These are phyloP conservation scores for Zygoascus sp. DNA, from an alignment of 1,139 yeast species.

Conservation along the genomic window DNA sequence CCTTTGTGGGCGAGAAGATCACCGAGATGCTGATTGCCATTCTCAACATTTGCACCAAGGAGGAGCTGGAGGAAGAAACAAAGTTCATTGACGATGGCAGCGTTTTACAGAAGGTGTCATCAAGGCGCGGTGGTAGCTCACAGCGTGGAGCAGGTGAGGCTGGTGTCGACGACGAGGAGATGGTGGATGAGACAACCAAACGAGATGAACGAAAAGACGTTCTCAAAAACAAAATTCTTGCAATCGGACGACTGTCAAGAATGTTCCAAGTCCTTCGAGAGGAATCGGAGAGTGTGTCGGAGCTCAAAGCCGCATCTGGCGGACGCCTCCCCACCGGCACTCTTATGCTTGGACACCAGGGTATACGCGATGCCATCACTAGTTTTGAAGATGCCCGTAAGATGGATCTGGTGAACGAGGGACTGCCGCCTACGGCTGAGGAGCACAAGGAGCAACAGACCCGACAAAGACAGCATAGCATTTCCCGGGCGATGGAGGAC, in stretches of 20 bases:
- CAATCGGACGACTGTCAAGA: slow-evolving; percentile 90
- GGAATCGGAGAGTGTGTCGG: slow-evolving; percentile 84
- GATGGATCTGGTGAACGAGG: slow-evolving; percentile 82
- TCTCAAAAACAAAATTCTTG: slow-evolving; percentile 81
- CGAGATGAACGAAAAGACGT: slow-evolving; percentile 50
- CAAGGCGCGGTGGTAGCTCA: too few species aligned
- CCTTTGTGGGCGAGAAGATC: slow-evolving; percentile 90
- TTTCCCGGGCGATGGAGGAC: slow-evolving; percentile 45
- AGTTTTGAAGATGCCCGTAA: slow-evolving; percentile 80
- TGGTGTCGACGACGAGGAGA: slow-evolving; percentile 3
- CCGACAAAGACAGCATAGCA: slow-evolving; percentile 40
- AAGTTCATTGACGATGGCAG: slow-evolving; percentile 22
- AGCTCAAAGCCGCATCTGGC: slow-evolving; percentile 64
- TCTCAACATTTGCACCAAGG: slow-evolving; percentile 90
- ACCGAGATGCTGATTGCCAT: slow-evolving; percentile 91
- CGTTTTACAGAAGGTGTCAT: too few species aligned
- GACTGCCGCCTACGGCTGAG: slow-evolving; percentile 76
- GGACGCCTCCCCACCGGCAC: slow-evolving; percentile 85
- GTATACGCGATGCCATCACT: slow-evolving; percentile 62
- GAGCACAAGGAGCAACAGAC: slow-evolving; percentile 48
- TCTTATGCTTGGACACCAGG: slow-evolving; percentile 75
- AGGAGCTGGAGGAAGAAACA: slow-evolving; percentile 79
- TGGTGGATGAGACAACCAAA: not conserved
- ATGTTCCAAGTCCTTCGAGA: slow-evolving; percentile 89
- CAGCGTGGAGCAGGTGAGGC: too few species aligned